phyloP scores from a whole-genome alignment of 768 basidiomycete genomes.

The Filobasidium floriforme region DNA sequence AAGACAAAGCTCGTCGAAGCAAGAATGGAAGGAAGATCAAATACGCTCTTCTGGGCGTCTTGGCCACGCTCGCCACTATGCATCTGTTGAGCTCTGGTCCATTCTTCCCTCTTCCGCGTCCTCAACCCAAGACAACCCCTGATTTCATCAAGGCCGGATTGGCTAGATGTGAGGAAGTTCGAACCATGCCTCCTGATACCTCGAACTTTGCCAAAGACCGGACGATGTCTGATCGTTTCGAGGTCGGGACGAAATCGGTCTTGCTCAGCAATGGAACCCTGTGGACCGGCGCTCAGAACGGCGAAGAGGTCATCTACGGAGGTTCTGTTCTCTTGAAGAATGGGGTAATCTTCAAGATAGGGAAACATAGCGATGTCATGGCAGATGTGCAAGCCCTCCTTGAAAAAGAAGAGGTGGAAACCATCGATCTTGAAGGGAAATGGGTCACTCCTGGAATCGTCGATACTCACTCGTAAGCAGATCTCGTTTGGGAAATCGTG shows the following conservation, averaged over 20 bases:
- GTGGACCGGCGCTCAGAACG: conserved; percentile 64
- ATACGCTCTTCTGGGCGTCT: background rate
- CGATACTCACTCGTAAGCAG: conserved; percentile 11
- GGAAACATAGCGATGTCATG: conserved; percentile 51
- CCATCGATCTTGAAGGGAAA: conserved; percentile 57
- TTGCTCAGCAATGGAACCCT: conserved; percentile 64
- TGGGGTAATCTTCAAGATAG: conserved; percentile 59
- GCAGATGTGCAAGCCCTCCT: conserved; percentile 61
- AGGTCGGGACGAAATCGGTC: conserved; percentile 51
- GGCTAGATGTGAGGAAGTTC: conserved; percentile 40
- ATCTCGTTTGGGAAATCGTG: conserved; percentile 30
- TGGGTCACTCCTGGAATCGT: conserved; percentile 67
- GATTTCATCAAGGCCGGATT: conserved; percentile 34
- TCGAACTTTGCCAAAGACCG: conserved; percentile 26
- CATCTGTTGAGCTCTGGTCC: background rate
- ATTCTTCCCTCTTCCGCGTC: conserved; percentile 18
- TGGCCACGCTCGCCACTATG: background rate
- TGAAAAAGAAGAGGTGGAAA: conserved; percentile 47
- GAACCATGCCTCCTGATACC: conserved; percentile 29
- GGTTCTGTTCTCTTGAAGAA: conserved; percentile 59
- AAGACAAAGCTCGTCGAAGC: background rate
- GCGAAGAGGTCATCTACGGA: conserved; percentile 53
- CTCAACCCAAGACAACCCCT: background rate
- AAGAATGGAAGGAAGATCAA: background rate
- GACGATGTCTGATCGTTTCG: conserved; percentile 38